phyloP scores from a whole-genome alignment of 306 rosid genomes.

The barrel medic (Medicago truncatula) region DNA sequence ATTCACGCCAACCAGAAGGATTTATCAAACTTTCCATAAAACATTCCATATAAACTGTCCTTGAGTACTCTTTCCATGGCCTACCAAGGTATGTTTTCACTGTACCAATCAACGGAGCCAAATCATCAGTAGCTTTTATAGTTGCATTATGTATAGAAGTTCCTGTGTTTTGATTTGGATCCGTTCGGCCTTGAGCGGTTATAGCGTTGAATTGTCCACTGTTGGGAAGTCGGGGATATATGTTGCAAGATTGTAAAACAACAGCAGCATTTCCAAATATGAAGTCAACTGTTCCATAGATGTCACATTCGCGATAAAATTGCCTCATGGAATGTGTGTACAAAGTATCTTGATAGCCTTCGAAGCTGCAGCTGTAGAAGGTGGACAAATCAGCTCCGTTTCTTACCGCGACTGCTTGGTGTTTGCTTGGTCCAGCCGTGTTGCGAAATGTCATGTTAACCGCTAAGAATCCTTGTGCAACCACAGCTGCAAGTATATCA shows the following conservation, averaged over 20 bases:
- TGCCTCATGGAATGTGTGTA: constrained; percentile 78
- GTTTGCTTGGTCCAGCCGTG: constrained; percentile 81
- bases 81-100: constrained; percentile 71
- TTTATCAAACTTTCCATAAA: constrained; percentile 56
- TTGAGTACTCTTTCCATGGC: constrained; percentile 82
- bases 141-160: constrained; percentile 63
- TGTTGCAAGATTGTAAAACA: constrained; percentile 71
- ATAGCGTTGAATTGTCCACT: constrained; percentile 70
- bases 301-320: constrained; percentile 82
- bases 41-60: constrained; percentile 62
- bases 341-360: constrained; percentile 84
- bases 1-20: constrained; percentile 67
- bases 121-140: constrained; percentile 55
- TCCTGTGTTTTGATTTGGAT: constrained; percentile 80
- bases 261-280: constrained; percentile 76
- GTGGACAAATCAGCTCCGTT: constrained; percentile 72
- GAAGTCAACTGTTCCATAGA: constrained; percentile 87
- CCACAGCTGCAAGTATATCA: constrained; percentile 59
- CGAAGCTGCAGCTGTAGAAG: constrained; percentile 82
- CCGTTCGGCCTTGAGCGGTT: constrained; percentile 78
- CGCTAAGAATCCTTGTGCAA: constrained; percentile 65
- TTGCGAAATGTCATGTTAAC: constrained; percentile 77
- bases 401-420: constrained; percentile 82
- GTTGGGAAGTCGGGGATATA: constrained; percentile 66
- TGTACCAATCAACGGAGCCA: constrained; percentile 40